Percentiles rank a stretch among this genome's conserved stretches.
Conservation (phyloP, 2,329 filamentous ascomycete species). For the Cucurbitaria berberidis region DNA sequence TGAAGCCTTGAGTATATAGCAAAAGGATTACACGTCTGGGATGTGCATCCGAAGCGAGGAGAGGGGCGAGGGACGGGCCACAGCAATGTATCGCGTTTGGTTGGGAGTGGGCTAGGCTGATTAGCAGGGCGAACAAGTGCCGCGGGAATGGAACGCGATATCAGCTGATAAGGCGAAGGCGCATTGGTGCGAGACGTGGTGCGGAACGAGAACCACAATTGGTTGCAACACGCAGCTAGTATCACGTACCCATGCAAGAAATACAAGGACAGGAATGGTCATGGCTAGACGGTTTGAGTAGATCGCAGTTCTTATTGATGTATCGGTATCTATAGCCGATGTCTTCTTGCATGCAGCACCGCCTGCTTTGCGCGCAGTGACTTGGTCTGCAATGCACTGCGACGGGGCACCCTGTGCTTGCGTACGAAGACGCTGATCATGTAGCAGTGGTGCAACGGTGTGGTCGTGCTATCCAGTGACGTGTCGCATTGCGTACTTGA, state of each 20-base stretch:
- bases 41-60: too few relatives aligned
- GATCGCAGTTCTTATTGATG: neutral
- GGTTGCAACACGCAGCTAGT: conserved; percentile 5
- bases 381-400: neutral
- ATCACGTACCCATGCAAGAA: neutral
- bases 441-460: conserved; percentile 1
- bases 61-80: neutral
- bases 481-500: conserved; percentile 7
- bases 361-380: neutral
- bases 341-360: neutral
- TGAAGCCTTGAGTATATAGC: too few relatives aligned
- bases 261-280: conserved; percentile 1
- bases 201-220: conserved; percentile 7
- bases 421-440: neutral
- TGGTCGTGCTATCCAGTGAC: conserved; percentile 9
- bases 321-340: neutral
- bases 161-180: too few relatives aligned
- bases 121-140: neutral
- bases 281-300: neutral
- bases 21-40: too few relatives aligned
- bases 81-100: neutral
- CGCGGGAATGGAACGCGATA: conserved; percentile 31
- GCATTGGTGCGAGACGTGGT: conserved; percentile 25
- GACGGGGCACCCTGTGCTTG: neutral
- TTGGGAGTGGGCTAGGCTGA: neutral